Conservation (phyloP, 108 stramenopile species). For the Nitzschia palea region DNA sequence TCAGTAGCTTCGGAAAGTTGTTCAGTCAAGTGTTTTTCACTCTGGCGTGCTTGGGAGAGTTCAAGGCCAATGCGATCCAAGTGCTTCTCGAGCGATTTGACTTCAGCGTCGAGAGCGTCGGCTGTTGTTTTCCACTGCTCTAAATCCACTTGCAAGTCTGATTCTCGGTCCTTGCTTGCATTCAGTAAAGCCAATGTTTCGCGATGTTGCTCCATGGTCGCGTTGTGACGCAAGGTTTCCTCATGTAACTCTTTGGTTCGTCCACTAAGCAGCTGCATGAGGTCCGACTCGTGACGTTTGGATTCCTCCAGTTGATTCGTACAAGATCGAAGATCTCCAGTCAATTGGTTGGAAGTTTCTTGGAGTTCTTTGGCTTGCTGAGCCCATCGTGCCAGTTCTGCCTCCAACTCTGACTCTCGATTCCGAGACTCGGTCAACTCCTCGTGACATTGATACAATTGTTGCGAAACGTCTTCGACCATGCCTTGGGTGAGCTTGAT, state of each 20-base stretch:
- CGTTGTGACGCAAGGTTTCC: neutral
- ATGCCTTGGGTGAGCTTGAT: constrained; percentile 14
- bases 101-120: constrained; percentile 3
- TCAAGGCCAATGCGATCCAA: neutral
- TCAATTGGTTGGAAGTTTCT: constrained; percentile 31
- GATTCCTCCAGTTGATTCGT: neutral
- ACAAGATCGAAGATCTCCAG: neutral
- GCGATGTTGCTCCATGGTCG: constrained; percentile 13
- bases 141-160: constrained; percentile 8
- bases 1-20: constrained; percentile 3
- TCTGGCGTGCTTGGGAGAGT: neutral
- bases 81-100: neutral
- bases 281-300: constrained; percentile 10
- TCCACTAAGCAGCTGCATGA: constrained; percentile 17
- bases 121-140: constrained; percentile 2
- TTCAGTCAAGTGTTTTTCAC: constrained; percentile 12
- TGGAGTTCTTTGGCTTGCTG: constrained; percentile 21
- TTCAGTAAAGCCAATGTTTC: neutral
- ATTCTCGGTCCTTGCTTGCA: constrained; percentile 1
- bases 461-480: constrained; percentile 16
- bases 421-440: constrained; percentile 22
- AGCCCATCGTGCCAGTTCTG: constrained; percentile 31
- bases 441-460: constrained; percentile 18
- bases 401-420: constrained; percentile 30
- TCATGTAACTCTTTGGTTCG: constrained; percentile 8